Percentiles rank a stretch among this genome's conserved stretches.
Evolutionary conservation across 208 protist genomes (phyloP).

Genomic region (Crithidia thermophila): DNA sequence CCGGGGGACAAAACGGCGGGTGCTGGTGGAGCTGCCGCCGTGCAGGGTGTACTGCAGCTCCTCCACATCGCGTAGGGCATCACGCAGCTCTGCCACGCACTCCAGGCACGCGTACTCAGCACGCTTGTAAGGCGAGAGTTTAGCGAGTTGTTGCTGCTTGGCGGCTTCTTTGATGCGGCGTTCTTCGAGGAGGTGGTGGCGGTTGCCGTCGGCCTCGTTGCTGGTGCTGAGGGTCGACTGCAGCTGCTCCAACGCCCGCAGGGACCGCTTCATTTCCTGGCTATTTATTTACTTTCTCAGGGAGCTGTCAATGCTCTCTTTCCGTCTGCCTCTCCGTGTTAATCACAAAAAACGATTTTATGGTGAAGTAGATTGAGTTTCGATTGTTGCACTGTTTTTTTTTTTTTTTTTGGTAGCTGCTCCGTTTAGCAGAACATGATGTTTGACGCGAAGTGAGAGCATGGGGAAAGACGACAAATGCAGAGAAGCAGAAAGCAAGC

Average conservation of each 20-base stretch:
- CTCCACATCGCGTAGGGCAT: conserved; percentile 31
- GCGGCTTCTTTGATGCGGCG: conserved; percentile 13
- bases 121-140: conserved; percentile 52
- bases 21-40: not conserved
- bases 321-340: too few species aligned
- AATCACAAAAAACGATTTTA: too few species aligned
- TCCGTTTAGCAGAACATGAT: too few species aligned
- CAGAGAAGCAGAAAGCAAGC: too few species aligned
- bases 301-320: too few species aligned
- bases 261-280: conserved; percentile 24
- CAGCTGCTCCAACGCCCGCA: conserved; percentile 16
- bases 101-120: conserved; percentile 57
- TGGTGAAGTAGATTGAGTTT: too few species aligned
- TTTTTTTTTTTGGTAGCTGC: too few species aligned
- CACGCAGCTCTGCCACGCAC: conserved; percentile 47
- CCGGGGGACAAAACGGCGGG: not conserved
- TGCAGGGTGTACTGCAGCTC: conserved; percentile 18
- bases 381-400: too few species aligned
- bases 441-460: too few species aligned
- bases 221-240: conserved; percentile 9
- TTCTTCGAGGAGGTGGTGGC: not conserved
- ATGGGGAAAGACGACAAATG: too few species aligned
- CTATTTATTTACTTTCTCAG: not conserved
- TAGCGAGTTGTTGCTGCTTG: conserved; percentile 23
- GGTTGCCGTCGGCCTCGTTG: not conserved